Evolutionary conservation across 2,329 filamentous ascomycete genomes (phyloP).

Genomic region (Cercospora sp.): DNA sequence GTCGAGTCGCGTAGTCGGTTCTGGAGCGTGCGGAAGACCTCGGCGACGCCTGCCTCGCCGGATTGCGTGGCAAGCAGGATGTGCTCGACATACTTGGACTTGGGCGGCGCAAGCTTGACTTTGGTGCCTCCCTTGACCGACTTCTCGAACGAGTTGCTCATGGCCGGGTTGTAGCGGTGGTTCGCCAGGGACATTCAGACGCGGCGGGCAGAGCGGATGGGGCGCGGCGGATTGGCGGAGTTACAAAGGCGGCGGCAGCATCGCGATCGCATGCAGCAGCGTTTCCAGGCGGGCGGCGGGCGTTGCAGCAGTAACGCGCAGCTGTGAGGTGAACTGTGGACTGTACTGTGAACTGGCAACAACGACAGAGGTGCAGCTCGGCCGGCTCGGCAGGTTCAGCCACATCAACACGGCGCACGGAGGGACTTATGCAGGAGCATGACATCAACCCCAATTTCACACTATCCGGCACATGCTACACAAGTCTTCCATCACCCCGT

Average conservation of each 20-base stretch:
- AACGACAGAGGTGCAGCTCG: background rate
- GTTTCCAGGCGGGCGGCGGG: background rate
- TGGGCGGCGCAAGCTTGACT: conserved; percentile 88
- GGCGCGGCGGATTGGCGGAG: conserved; percentile 1
- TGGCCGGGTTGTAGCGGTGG: conserved; percentile 41
- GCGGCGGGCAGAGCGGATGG: conserved; percentile 5
- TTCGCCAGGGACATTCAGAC: conserved; percentile 18
- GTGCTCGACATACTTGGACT: conserved; percentile 99
- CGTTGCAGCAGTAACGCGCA: background rate
- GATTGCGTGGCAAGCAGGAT: conserved; percentile 94
- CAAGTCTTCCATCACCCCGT: background rate
- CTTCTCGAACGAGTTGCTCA: conserved; percentile 95
- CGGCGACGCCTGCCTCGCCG: conserved; percentile 89
- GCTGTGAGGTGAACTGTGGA: background rate
- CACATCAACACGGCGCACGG: background rate
- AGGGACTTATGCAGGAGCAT: background rate
- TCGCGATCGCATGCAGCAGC: conserved; percentile 2
- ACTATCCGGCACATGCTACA: background rate
- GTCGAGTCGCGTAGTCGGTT: conserved; percentile 89
- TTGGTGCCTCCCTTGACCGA: conserved; percentile 98
- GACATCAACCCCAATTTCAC: background rate
- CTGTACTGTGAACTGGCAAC: background rate
- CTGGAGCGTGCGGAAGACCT: conserved; percentile 91
- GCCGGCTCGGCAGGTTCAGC: background rate
- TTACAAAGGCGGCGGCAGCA: background rate